A percentile compares a stretch with the other conserved stretches of the same genome.
Conservation (phyloP, 148 eudicot species). For the Chenopodium berlandieri region DNA sequence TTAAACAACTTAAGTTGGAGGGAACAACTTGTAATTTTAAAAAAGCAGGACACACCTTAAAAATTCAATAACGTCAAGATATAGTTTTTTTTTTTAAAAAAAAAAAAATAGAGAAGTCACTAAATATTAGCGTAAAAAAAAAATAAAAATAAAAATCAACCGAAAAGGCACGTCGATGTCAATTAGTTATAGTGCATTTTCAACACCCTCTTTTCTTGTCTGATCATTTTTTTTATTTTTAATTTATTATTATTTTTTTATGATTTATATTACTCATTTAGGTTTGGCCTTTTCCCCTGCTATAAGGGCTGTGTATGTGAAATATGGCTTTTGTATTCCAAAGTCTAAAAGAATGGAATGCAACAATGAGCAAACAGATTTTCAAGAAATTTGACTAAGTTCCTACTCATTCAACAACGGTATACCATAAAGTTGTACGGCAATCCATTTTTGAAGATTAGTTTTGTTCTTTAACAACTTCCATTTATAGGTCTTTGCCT, state of each 20-base stretch:
- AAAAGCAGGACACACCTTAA: too few species aligned
- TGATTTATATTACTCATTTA: not conserved
- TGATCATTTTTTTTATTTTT: not conserved
- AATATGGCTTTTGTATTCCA: not conserved
- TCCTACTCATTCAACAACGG: not conserved
- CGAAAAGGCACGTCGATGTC: constrained; percentile 14
- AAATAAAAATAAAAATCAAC: not conserved
- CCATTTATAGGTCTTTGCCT: not conserved
- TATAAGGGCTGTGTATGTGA: not conserved
- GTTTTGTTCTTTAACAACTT: not conserved
- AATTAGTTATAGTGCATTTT: constrained; percentile 17
- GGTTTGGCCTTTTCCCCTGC: constrained; percentile 17
- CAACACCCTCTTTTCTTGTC: constrained; percentile 9
- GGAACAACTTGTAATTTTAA: too few species aligned
- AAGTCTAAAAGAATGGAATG: not conserved
- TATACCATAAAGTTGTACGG: not conserved
- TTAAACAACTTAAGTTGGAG: too few species aligned
- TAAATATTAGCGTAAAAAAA: not conserved
- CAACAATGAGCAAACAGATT: too few species aligned
- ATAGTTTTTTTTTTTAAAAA: too few species aligned
- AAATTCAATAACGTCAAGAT: too few species aligned
- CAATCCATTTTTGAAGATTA: not conserved
- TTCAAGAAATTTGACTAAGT: not conserved
- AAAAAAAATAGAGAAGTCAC: too few species aligned
- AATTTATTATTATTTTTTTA: not conserved